These are phyloP conservation scores for Gypsophila paniculata DNA, from an alignment of 179 eudicot genomes.

Conservation along the genomic window DNA sequence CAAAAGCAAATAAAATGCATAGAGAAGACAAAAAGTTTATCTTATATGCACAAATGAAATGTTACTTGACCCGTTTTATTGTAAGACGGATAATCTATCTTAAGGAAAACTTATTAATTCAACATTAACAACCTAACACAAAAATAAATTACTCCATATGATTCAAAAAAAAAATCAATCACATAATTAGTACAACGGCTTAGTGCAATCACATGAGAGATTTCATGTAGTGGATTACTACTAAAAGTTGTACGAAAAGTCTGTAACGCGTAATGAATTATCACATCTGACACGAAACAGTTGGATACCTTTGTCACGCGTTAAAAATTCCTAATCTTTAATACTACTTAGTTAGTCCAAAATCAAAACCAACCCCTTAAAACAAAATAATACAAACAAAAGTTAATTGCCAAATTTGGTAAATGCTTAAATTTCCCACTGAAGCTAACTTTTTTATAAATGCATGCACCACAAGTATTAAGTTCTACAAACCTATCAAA, in stretches of 20 bases:
- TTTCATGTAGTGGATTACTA: conserved; percentile 1
- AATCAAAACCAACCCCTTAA: neutral
- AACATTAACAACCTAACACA: neutral
- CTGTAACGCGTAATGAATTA: neutral
- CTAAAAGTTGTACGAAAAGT: neutral
- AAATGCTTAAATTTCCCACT: conserved; percentile 3
- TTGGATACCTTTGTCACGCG: conserved; percentile 6
- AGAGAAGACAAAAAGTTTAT: too few relatives aligned
- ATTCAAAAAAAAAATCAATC: neutral
- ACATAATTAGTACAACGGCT: neutral
- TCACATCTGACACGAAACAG: neutral
- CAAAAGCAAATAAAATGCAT: too few relatives aligned
- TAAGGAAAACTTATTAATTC: too few relatives aligned
- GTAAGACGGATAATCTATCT: too few relatives aligned
- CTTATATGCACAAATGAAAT: too few relatives aligned
- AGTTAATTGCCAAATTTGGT: neutral
- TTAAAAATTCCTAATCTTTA: too few relatives aligned
- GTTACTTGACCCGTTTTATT: too few relatives aligned
- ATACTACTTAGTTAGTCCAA: neutral
- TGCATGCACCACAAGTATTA: conserved; percentile 4
- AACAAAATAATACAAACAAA: neutral
- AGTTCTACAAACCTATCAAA: conserved; percentile 2
- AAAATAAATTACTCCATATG: too few relatives aligned
- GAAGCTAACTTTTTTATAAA: neutral
- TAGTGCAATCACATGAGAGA: conserved; percentile 4